phyloP scores from a whole-genome alignment of 352 stramenopile species.

The Phytophthora europaea region DNA sequence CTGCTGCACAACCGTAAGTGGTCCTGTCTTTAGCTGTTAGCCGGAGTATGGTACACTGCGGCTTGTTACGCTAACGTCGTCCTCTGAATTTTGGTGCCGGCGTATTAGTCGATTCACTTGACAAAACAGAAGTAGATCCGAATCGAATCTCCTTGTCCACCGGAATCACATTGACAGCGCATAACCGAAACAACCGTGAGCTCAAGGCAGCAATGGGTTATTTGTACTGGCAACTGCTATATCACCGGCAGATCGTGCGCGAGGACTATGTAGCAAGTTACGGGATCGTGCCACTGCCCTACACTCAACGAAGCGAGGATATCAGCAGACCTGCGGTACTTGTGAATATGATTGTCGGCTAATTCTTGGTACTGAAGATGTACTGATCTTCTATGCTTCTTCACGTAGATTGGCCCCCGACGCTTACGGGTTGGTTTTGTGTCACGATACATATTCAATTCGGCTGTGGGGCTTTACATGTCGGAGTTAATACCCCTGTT shows the following conservation, averaged over 20 bases:
- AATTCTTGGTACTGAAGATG: neutral
- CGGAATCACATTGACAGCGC: slow-evolving; percentile 60
- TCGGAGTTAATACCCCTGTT: slow-evolving; percentile 70
- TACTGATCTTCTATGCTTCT: slow-evolving; percentile 9
- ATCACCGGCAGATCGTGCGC: slow-evolving; percentile 43
- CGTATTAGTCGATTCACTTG: slow-evolving; percentile 39
- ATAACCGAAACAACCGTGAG: slow-evolving; percentile 79
- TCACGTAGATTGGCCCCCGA: slow-evolving; percentile 34
- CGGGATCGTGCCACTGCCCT: slow-evolving; percentile 51
- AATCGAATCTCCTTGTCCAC: slow-evolving; percentile 69
- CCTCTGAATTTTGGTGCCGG: neutral
- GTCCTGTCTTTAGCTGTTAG: neutral
- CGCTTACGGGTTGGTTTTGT: slow-evolving; percentile 77
- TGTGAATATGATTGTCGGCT: neutral
- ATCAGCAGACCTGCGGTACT: slow-evolving; percentile 30
- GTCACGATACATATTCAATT: slow-evolving; percentile 67
- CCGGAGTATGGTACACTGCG: neutral
- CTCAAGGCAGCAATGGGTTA: slow-evolving; percentile 59
- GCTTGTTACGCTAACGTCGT: neutral
- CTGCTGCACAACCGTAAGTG: slow-evolving; percentile 52
- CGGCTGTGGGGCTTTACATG: slow-evolving; percentile 65
- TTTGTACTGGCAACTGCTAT: slow-evolving; percentile 67
- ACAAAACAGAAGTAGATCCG: slow-evolving; percentile 57
- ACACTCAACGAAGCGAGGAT: slow-evolving; percentile 29
- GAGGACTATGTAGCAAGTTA: slow-evolving; percentile 61